Conservation (phyloP, 495 filamentous ascomycete genomes). For the Echria macrotheca region DNA sequence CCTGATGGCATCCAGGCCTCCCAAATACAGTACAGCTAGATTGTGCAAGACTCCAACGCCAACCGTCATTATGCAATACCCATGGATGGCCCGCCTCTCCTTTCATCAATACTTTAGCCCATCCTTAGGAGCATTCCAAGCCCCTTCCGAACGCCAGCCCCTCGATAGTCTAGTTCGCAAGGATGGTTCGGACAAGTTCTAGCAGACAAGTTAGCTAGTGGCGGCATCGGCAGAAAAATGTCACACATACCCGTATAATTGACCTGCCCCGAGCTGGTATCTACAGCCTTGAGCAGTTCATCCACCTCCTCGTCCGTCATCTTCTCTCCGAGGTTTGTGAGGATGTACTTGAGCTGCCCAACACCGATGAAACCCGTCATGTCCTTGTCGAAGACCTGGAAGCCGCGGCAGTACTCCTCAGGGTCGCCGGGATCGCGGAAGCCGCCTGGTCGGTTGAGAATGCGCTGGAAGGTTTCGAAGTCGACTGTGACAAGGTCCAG, state of each 20-base stretch:
- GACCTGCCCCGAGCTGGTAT: conserved; percentile 88
- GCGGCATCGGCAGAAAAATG: too few species aligned
- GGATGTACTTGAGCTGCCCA: conserved; percentile 90
- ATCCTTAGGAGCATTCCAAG: not conserved
- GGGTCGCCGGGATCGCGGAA: conserved; percentile 97
- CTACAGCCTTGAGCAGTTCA: conserved; percentile 94
- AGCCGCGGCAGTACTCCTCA: conserved; percentile 94
- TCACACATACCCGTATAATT: conserved; percentile 85
- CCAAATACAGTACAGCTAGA: conserved; percentile 30
- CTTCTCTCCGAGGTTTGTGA: conserved; percentile 97
- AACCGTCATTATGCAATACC: conserved; percentile 25
- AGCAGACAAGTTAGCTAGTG: not conserved
- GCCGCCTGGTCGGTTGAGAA: conserved; percentile 93
- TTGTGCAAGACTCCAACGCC: conserved; percentile 31
- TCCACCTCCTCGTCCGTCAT: conserved; percentile 98
- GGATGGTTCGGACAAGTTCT: conserved; percentile 92
- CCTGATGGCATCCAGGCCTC: conserved; percentile 7
- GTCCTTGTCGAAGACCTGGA: conserved; percentile 99
- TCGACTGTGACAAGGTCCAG: conserved; percentile 58
- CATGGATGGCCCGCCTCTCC: conserved; percentile 4
- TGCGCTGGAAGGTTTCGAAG: conserved; percentile 91
- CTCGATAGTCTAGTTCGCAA: conserved; percentile 64
- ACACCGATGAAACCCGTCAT: conserved; percentile 96
- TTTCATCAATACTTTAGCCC: not conserved
- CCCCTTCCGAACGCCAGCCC: conserved; percentile 5